These are phyloP conservation scores for Penicillium decumbens DNA, from an alignment of 2,329 filamentous ascomycete species.

Conservation along the genomic window DNA sequence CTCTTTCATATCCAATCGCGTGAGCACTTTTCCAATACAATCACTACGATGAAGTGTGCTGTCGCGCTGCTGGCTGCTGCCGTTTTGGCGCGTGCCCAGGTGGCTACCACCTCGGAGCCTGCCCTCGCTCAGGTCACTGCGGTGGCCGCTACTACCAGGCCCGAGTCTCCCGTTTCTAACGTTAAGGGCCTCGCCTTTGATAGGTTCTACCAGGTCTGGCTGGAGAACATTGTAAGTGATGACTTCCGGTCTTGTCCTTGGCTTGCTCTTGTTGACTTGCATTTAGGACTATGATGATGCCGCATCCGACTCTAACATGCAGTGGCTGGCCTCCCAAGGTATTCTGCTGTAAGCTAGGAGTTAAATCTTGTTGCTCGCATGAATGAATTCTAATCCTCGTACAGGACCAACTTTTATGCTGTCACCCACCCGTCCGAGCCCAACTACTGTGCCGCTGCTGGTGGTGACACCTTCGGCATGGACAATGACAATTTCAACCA, in stretches of 20 bases:
- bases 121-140: conserved; percentile 26
- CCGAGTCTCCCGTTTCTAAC: conserved; percentile 56
- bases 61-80: conserved; percentile 23
- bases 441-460: conserved; percentile 66
- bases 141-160: conserved; percentile 53
- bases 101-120: conserved; percentile 26
- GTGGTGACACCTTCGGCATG: conserved; percentile 71
- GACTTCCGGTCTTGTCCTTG: not conserved
- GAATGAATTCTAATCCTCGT: not conserved
- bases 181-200: conserved; percentile 69
- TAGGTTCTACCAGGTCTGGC: conserved; percentile 67
- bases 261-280: not conserved
- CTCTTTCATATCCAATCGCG: not conserved
- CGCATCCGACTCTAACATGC: conserved; percentile 49
- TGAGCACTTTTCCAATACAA: not conserved
- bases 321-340: conserved; percentile 43
- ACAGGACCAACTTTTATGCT: conserved; percentile 51
- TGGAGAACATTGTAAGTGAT: conserved; percentile 63
- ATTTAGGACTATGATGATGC: conserved; percentile 57
- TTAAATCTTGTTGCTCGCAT: not conserved
- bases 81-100: conserved; percentile 22
- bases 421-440: conserved; percentile 70
- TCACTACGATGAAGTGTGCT: conserved; percentile 44
- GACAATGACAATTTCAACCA: conserved; percentile 61
- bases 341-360: conserved; percentile 49